Evolutionary conservation across 345 rosid species (phyloP).

Genomic region (Lepidium africanum): DNA sequence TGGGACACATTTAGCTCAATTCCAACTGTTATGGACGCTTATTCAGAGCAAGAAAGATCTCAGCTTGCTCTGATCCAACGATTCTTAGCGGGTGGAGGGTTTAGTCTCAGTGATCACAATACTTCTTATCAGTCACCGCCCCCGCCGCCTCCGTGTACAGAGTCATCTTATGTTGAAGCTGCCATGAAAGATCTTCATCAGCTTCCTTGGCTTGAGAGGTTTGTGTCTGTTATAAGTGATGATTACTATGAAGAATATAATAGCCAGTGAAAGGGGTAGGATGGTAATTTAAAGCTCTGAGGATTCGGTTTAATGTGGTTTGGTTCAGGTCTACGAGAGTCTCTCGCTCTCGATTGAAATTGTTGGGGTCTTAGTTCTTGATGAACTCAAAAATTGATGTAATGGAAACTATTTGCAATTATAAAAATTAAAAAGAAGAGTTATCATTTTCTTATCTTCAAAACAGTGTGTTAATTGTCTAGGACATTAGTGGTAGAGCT

Average conservation of each 20-base stretch:
- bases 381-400: background rate
- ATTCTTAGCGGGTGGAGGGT: slow-evolving; percentile 85
- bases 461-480: too few relatives aligned
- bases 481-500: too few relatives aligned
- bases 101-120: slow-evolving; percentile 80
- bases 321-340: slow-evolving; percentile 27
- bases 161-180: slow-evolving; percentile 67
- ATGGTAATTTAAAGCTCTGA: background rate
- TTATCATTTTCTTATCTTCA: too few relatives aligned
- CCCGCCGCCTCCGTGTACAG: slow-evolving; percentile 82
- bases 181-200: slow-evolving; percentile 93
- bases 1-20: slow-evolving; percentile 87
- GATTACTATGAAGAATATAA: slow-evolving; percentile 73
- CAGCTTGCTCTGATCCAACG: slow-evolving; percentile 86
- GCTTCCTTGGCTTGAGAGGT: slow-evolving; percentile 99
- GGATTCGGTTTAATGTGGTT: slow-evolving; percentile 15
- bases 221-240: slow-evolving; percentile 93
- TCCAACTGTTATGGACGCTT: slow-evolving; percentile 81
- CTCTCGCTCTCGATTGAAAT: slow-evolving; percentile 35
- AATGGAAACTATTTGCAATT: slow-evolving; percentile 14
- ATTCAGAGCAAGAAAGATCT: slow-evolving; percentile 93
- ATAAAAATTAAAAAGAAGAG: background rate
- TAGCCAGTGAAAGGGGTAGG: slow-evolving; percentile 40
- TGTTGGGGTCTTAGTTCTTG: slow-evolving; percentile 18
- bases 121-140: slow-evolving; percentile 71